A percentile compares a stretch with the other conserved stretches of the same genome.
Conservation (phyloP, 129 eudicot species). For the Chrysanthemum seticuspe region DNA sequence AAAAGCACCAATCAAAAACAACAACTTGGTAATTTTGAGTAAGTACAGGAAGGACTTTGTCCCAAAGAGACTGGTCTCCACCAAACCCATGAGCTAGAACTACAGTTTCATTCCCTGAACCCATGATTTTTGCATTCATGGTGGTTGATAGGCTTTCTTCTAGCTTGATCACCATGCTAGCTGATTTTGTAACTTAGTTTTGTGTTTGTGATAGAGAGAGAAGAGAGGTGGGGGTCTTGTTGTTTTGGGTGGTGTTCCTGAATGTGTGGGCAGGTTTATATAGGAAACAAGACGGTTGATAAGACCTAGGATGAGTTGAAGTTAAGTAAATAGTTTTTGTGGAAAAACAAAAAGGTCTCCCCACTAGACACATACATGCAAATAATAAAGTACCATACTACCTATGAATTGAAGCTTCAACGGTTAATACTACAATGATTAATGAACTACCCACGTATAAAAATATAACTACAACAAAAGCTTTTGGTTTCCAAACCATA, state of each 20-base stretch:
- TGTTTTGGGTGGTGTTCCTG: conserved; percentile 23
- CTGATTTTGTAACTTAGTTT: neutral
- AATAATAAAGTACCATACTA: too few relatives aligned
- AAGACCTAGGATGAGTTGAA: neutral
- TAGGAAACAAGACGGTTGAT: conserved; percentile 30
- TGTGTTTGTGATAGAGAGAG: conserved; percentile 1
- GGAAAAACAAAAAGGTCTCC: neutral
- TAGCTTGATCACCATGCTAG: conserved; percentile 43
- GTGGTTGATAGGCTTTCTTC: conserved; percentile 40
- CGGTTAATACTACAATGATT: too few relatives aligned
- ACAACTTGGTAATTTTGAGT: conserved; percentile 44
- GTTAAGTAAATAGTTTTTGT: neutral
- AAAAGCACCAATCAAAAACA: conserved; percentile 80
- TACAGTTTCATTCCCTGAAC: conserved; percentile 60
- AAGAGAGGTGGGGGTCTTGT: conserved; percentile 2
- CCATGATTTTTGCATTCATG: conserved; percentile 65
- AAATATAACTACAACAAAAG: too few relatives aligned
- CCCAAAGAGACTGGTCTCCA: conserved; percentile 86
- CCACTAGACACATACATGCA: too few relatives aligned
- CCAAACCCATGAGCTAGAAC: conserved; percentile 89
- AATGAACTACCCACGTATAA: too few relatives aligned
- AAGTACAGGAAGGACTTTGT: conserved; percentile 48
- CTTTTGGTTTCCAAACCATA: too few relatives aligned
- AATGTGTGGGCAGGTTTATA: conserved; percentile 33
- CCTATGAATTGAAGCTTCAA: too few relatives aligned